These are phyloP conservation scores for Borovskyia barvae DNA, from an alignment of 208 protist genomes.

Conservation along the genomic window DNA sequence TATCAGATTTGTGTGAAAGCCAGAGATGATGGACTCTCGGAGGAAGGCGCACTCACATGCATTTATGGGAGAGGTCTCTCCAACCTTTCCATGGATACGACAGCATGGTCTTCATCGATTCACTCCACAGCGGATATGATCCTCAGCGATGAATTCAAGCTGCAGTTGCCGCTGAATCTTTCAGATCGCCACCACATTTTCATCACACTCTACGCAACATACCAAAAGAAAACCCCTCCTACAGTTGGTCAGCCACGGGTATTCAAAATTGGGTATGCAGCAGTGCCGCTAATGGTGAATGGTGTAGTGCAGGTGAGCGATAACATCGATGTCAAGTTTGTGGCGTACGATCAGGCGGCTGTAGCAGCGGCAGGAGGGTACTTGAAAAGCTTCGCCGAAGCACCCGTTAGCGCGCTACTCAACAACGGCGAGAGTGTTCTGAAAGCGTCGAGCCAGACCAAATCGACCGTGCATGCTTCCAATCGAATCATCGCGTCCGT, in stretches of 20 bases:
- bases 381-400: constrained; percentile 71
- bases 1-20: constrained; percentile 81
- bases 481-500: constrained; percentile 62
- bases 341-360: constrained; percentile 63
- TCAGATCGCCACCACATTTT: constrained; percentile 85
- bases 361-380: constrained; percentile 73
- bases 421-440: constrained; percentile 72
- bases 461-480: constrained; percentile 79
- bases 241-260: constrained; percentile 34
- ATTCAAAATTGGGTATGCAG: constrained; percentile 77
- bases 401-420: constrained; percentile 41
- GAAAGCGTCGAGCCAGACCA: constrained; percentile 50
- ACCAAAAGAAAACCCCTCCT: constrained; percentile 50
- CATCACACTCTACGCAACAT: constrained; percentile 77
- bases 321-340: constrained; percentile 64
- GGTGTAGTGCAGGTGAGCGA: constrained; percentile 71
- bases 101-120: constrained; percentile 61
- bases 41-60: constrained; percentile 65
- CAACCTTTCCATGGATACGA: constrained; percentile 63
- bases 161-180: constrained; percentile 83
- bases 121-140: constrained; percentile 49
- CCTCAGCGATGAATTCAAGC: constrained; percentile 87
- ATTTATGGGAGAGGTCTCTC: constrained; percentile 81
- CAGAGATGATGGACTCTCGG: constrained; percentile 63
- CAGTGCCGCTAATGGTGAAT: constrained; percentile 69